Evolutionary conservation across 768 basidiomycete genomes (phyloP).

Genomic region (Boletellus sp.): DNA sequence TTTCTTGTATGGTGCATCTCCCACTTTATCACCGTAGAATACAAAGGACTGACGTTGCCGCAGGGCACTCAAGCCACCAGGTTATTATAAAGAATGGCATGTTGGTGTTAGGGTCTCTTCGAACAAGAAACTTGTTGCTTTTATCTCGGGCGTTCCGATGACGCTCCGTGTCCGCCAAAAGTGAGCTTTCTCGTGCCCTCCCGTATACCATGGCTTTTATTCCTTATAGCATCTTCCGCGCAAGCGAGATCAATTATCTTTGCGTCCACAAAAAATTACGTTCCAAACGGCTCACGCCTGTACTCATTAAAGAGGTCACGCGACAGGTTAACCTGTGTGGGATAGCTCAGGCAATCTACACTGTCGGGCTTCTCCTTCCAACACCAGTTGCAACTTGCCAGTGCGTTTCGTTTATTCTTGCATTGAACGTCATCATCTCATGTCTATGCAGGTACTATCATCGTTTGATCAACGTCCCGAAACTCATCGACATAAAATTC

Average conservation of each 20-base stretch:
- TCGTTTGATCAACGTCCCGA: conserved; percentile 85
- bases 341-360: conserved; percentile 97
- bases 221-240: conserved; percentile 54
- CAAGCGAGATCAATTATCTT: conserved; percentile 95
- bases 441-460: conserved; percentile 71
- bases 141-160: conserved; percentile 91
- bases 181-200: conserved; percentile 43
- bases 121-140: conserved; percentile 92
- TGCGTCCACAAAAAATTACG: conserved; percentile 97
- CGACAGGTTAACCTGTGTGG: conserved; percentile 85
- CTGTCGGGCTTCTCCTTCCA: conserved; percentile 88
- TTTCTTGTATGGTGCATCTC: conserved; percentile 79
- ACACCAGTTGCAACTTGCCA: conserved; percentile 87
- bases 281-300: conserved; percentile 90
- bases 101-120: conserved; percentile 88
- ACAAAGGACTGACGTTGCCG: not conserved
- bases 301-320: conserved; percentile 97
- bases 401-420: conserved; percentile 37
- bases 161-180: conserved; percentile 77
- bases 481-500: conserved; percentile 88
- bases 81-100: conserved; percentile 93
- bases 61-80: conserved; percentile 94
- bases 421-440: conserved; percentile 5
- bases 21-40: not conserved
- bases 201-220: conserved; percentile 4